Percentiles rank a stretch among this genome's conserved stretches.
Evolutionary conservation across 345 rosid genomes (phyloP).

Genomic region (Pseudoturritis turrita): DNA sequence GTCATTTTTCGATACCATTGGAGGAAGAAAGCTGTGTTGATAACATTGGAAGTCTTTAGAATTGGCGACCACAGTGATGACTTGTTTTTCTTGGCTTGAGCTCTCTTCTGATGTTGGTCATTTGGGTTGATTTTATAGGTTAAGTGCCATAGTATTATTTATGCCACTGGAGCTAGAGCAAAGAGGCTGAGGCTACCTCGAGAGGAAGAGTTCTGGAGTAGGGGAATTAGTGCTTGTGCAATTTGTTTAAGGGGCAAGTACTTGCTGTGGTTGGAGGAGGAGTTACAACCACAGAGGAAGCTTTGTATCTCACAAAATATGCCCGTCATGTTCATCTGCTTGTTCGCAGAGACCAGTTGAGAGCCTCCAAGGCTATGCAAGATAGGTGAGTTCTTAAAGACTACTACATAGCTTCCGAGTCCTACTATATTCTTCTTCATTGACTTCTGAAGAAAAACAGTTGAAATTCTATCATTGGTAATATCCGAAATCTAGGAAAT

Average conservation of each 20-base stretch:
- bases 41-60: too few species aligned
- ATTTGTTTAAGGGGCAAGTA: conserved; percentile 91
- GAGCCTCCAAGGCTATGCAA: conserved; percentile 99
- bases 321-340: conserved; percentile 98
- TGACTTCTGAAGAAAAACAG: background rate
- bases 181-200: conserved; percentile 73
- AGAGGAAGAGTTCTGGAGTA: conserved; percentile 98
- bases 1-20: background rate
- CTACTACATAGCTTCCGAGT: background rate
- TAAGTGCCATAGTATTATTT: conserved; percentile 74
- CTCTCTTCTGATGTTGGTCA: too few species aligned
- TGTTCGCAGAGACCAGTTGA: conserved; percentile 75
- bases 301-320: conserved; percentile 85
- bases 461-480: background rate
- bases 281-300: conserved; percentile 98
- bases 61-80: too few species aligned
- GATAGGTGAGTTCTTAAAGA: conserved; percentile 63
- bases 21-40: background rate
- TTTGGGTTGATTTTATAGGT: conserved; percentile 56
- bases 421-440: background rate
- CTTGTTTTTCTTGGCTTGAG: too few species aligned
- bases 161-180: conserved; percentile 96
- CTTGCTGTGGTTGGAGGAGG: conserved; percentile 99
- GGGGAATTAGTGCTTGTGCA: conserved; percentile 99
- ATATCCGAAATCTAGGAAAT: too few species aligned